Base-by-base conservation (phyloP, 2,329 filamentous ascomycete genomes). In the Gaeumannomyces sp. region DNA sequence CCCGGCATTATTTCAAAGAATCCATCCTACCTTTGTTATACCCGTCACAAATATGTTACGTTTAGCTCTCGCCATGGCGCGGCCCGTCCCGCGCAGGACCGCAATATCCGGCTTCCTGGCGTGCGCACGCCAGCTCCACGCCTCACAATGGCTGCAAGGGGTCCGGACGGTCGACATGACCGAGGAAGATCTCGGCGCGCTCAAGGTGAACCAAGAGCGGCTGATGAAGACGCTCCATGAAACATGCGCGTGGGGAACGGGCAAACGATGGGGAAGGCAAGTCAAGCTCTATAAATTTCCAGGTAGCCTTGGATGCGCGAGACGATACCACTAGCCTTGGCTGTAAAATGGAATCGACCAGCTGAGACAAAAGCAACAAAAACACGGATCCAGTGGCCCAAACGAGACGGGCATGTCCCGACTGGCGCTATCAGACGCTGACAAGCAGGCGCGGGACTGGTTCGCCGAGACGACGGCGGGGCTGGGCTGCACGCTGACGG, bases 351-450 rank as follows among this genome's bases (percentile, higher is more conserved):
- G 31, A 62, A 63, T 50, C 61, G 16, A 64, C 64, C 64, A 69
- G 64, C 57, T 67, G 59, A 59, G 66, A 65, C 65, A 70, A 64
- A 28, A 66, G 59, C 29, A 64, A 66, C 64, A 66, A 22, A 11
- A 8, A 50, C 2, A 35, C 16, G 13, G 19, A 13, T 4, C 28
- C 65, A 84, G 83, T 58, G 77, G 71, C 28, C 72, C 77, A 28
- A 89, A 84, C 16, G 86, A 93, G 66, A 90, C 88, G 1, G 91
- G 91, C 65, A 94, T 94, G 91, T 84, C 85, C 31, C 87, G 91
- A 1, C 83, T 94, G 1, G 80, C 90, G 3, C 81, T 94, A 27
- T 88, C 87, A 2, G 86, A 93, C 69, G 79, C 85, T 2, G 91
- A 94, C 73, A 90, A 88, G 71, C 76, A 84, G 70, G 90, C 84